Evolutionary conservation across 202 grass and related monocot species (phyloP), one percentile per base, ranked within the genome.

Genomic region (Carex arenaria): DNA sequence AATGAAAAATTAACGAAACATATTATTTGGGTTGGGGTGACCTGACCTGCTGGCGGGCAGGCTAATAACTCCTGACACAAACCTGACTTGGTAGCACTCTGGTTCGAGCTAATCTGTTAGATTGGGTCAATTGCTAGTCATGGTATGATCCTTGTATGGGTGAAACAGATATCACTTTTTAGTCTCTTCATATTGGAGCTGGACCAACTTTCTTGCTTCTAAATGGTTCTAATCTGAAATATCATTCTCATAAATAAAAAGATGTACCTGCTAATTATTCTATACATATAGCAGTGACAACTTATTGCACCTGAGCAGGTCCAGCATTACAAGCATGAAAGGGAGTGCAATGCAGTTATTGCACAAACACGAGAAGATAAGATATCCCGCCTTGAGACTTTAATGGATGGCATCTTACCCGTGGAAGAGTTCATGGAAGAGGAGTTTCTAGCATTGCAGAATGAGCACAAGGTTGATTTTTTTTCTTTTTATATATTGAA

Each of bases 261-360:
- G 38, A n/a, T 8, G 68, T 49, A 10, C 19, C 40, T 72, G 4
- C 40, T 40, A 66, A 14, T 47, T 69, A 28, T 75, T 61, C 17
- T 65, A 19, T 85, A 15, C 20, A 31, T 32, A 1, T 19, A 61
- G 14, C 42, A 65, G 22, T 31, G 32, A 20, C n/a, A 67, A 4
- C 6, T 77, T 78, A 7, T 82, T 85, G 63, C 80, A 34, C 73
- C 45, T 91, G 70, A 90, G 79, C 78, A 98, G 96, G 87, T 95
- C 49, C 93, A 92, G 89, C 96, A 98, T 82, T 98, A 98, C 68
- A 98, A 93, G 67, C 93, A 95, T 84, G 96, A 98, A 64, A 91
- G 96, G 14, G 91, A 98, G 86, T 98, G 96, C 85, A 98, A 86
- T 93, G 93, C 96, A 59, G 86, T 98, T 74, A 93, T 98, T 92